Conservation (phyloP, 495 filamentous ascomycete genomes). For the Daldinia caldariorum region DNA sequence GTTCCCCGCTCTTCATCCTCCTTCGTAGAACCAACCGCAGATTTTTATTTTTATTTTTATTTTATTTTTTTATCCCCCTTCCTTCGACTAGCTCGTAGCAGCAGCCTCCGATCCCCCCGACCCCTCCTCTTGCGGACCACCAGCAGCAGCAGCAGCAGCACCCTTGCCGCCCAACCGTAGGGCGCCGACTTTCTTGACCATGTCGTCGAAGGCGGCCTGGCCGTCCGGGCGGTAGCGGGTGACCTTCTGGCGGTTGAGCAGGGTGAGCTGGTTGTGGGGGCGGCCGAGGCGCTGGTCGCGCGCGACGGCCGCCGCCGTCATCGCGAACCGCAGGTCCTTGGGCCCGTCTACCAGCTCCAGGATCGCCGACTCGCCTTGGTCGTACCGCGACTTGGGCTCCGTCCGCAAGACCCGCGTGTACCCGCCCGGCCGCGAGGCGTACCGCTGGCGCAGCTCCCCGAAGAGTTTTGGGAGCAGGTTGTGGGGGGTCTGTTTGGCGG, state of each 20-base stretch:
- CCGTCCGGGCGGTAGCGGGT: conserved; percentile 78
- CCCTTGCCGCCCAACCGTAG: conserved; percentile 41
- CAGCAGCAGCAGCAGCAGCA: not conserved
- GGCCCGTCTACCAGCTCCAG: conserved; percentile 97
- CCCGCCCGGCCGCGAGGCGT: conserved; percentile 81
- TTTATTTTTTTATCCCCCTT: no score
- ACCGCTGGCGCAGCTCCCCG: conserved; percentile 80
- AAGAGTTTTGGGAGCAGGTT: conserved; percentile 86
- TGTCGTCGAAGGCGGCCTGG: conserved; percentile 69
- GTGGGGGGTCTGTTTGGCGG: conserved; percentile 63
- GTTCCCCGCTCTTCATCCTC: not conserved
- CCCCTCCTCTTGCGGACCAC: not conserved
- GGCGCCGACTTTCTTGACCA: conserved; percentile 70
- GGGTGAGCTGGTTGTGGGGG: conserved; percentile 72
- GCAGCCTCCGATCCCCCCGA: not conserved
- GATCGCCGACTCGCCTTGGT: conserved; percentile 88
- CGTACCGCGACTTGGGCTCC: conserved; percentile 77
- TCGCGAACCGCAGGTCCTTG: conserved; percentile 91
- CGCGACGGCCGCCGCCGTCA: conserved; percentile 84
- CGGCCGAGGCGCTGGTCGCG: conserved; percentile 63
- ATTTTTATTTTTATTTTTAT: no score
- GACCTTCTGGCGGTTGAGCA: conserved; percentile 84
- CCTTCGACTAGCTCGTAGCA: not conserved
- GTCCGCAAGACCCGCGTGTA: conserved; percentile 94
- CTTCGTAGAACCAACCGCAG: not conserved